phyloP scores from a whole-genome alignment of 352 stramenopile species.

The Blastocystis sp. region DNA sequence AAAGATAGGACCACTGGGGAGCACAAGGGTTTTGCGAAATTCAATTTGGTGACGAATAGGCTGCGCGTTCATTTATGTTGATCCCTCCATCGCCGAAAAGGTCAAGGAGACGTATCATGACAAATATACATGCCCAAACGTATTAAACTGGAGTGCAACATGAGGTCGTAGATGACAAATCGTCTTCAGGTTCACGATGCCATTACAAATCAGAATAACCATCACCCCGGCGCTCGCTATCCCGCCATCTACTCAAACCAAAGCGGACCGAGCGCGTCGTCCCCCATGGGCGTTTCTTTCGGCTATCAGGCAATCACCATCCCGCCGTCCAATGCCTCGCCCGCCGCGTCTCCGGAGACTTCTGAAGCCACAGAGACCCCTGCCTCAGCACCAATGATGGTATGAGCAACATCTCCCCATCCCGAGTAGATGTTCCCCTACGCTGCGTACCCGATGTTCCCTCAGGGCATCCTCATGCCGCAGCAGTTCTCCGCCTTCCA shows the following conservation, averaged over 20 bases:
- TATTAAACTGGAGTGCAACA: background rate
- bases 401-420: background rate
- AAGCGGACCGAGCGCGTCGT: background rate
- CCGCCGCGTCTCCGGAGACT: background rate
- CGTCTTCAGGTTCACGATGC: constrained; percentile 53
- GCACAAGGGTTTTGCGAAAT: constrained; percentile 38
- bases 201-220: background rate
- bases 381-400: background rate
- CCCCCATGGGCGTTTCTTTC: background rate
- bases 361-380: background rate
- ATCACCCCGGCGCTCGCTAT: background rate
- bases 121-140: constrained; percentile 44
- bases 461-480: background rate
- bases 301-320: background rate
- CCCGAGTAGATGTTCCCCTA: background rate
- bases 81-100: background rate
- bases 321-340: background rate
- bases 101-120: constrained; percentile 45
- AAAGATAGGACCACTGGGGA: constrained; percentile 15
- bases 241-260: background rate
- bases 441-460: background rate
- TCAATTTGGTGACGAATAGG: background rate
- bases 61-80: constrained; percentile 62
- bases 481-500: background rate
- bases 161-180: constrained; percentile 26